These are phyloP conservation scores for Millerozyma miso DNA, from an alignment of 805 yeast species.

Conservation along the genomic window DNA sequence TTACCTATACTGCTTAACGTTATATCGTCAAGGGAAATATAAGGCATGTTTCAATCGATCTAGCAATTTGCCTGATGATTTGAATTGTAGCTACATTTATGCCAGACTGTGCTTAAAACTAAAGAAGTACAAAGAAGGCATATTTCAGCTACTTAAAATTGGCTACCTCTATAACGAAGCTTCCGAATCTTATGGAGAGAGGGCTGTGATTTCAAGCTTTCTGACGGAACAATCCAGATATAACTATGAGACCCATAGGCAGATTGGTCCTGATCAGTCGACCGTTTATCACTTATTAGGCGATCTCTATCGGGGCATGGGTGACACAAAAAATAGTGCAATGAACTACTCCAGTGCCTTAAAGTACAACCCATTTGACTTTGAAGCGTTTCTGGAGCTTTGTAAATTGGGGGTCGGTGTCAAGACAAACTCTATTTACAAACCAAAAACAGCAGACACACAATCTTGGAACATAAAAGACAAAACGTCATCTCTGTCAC, in stretches of 20 bases:
- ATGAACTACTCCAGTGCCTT: constrained; percentile 66
- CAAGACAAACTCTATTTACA: constrained; percentile 53
- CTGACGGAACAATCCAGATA: constrained; percentile 17
- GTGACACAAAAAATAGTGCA: constrained; percentile 62
- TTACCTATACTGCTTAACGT: constrained; percentile 66
- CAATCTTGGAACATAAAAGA: constrained; percentile 1
- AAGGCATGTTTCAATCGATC: constrained; percentile 56
- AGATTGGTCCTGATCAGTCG: constrained; percentile 60
- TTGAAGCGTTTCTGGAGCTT: constrained; percentile 81
- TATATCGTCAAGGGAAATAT: constrained; percentile 54
- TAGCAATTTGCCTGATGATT: constrained; percentile 40
- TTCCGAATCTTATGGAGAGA: constrained; percentile 1
- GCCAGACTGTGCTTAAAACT: constrained; percentile 63
- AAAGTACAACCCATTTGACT: constrained; percentile 70
- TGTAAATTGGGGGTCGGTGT: constrained; percentile 69
- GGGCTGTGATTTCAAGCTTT: constrained; percentile 10
- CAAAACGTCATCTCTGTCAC: not conserved
- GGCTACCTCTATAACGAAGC: constrained; percentile 26
- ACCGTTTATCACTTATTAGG: constrained; percentile 68
- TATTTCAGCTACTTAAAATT: constrained; percentile 36
- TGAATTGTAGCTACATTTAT: constrained; percentile 74
- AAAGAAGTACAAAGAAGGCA: constrained; percentile 57
- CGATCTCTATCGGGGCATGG: constrained; percentile 53
- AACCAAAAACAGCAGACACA: constrained; percentile 11
- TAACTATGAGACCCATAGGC: constrained; percentile 37